These are phyloP conservation scores for Marsdenia floribunda DNA, from an alignment of 257 asterid genomes.

Conservation along the genomic window DNA sequence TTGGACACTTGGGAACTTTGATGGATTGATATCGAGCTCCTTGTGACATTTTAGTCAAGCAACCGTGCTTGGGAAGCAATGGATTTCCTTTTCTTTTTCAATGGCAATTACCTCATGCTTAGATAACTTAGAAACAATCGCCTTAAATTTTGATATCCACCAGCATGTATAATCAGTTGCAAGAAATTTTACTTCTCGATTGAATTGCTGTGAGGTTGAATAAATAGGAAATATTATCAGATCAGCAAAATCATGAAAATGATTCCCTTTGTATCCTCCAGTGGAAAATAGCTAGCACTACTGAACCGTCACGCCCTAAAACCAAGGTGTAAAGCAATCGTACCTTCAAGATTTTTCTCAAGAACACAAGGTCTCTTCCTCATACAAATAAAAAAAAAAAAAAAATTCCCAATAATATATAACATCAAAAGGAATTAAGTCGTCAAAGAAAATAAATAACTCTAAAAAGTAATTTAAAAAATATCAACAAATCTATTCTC, in stretches of 20 bases:
- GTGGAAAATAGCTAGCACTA: constrained; percentile 56
- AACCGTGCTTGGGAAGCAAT: constrained; percentile 41
- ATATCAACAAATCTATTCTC: too few species aligned
- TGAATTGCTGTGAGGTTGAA: constrained; percentile 37
- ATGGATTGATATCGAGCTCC: constrained; percentile 37
- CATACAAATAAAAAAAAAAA: too few species aligned
- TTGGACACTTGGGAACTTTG: constrained; percentile 19
- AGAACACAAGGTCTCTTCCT: too few species aligned
- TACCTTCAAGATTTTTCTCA: too few species aligned
- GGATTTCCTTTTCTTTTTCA: constrained; percentile 35
- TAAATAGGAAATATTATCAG: constrained; percentile 51
- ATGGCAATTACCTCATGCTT: constrained; percentile 38
- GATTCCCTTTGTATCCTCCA: constrained; percentile 62
- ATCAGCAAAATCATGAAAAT: constrained; percentile 70
- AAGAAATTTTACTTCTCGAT: constrained; percentile 47
- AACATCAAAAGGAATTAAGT: too few species aligned
- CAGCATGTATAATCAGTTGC: constrained; percentile 47
- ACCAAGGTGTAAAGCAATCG: too few species aligned
- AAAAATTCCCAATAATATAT: too few species aligned
- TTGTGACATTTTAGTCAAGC: constrained; percentile 41
- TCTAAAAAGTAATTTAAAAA: too few species aligned
- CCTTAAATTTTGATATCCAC: constrained; percentile 49
- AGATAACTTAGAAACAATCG: constrained; percentile 34
- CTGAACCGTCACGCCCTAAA: too few species aligned
- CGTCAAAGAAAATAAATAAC: too few species aligned